Evolutionary conservation across 257 asterid species (phyloP), one percentile per base, ranked within the genome.

Genomic region (Solanum neorickii): DNA sequence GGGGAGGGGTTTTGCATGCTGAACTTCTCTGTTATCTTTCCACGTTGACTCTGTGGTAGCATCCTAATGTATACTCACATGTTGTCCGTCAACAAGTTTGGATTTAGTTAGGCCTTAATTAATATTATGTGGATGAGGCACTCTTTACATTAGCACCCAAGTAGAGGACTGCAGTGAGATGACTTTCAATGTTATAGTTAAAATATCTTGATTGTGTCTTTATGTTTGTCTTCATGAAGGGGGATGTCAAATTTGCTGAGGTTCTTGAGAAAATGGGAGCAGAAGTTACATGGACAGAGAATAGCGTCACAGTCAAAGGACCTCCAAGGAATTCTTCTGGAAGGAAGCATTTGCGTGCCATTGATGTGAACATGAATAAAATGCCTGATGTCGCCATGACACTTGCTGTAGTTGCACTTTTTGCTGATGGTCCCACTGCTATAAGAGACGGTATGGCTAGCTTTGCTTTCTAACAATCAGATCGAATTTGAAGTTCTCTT

Each of bases 331-430:
- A 90, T 87, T 89, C 92, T 46, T 91, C 91, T 56, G 96, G 96
- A 83, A 91, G 90, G 99, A 98, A 84, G 98, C 97, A 92, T 87
- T 92, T 97, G 85, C 94, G 87, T 12, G 97, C 95, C 70, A 82
- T 97, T 88, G 98, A 97, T 88, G 91, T 97, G 82, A 94, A 97
- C 95, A 94, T 95, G 99, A 97, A 97, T 93, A 97, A 95, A 91
- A 97, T 95, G 98, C 98, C 98, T 3, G 99, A 97, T 91, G 98
- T 97, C 41, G 99, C 99, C 89, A 95, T 97, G 99, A 97, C 99
- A 76, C 98, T 97, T 87, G 98, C 98, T 86, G 98, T 95, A 1
- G 98, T 95, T 56, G 99, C 99, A 42, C 98, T 97, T 88, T 94
- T 89, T 65, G 98, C 98, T 72, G 97, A 97, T 80, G 99, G 98